These are phyloP conservation scores for Penicillium crustosum DNA, from an alignment of 2,329 filamentous ascomycete genomes.

Conservation along the genomic window DNA sequence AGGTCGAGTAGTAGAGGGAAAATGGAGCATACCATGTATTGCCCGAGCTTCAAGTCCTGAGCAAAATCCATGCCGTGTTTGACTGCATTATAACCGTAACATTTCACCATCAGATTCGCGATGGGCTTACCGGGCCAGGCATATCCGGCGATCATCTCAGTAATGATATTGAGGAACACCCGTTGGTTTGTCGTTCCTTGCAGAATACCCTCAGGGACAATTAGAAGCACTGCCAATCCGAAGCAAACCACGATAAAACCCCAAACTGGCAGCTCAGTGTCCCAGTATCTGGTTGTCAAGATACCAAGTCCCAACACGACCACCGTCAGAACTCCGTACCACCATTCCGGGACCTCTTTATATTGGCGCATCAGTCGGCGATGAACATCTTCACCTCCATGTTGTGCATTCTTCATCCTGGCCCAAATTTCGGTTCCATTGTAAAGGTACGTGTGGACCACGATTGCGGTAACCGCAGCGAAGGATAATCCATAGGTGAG, in stretches of 20 bases:
- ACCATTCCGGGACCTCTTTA: conserved; percentile 63
- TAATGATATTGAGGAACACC: conserved; percentile 36
- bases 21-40: conserved; percentile 29
- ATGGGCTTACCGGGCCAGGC: conserved; percentile 37
- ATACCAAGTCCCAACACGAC: conserved; percentile 38
- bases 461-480: conserved; percentile 36
- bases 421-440: conserved; percentile 38
- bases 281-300: conserved; percentile 32
- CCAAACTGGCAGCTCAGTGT: conserved; percentile 42
- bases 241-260: conserved; percentile 41
- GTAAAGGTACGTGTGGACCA: conserved; percentile 37
- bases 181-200: conserved; percentile 33
- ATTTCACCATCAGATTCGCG: conserved; percentile 39
- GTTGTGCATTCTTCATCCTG: conserved; percentile 32
- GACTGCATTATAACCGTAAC: conserved; percentile 36
- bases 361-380: conserved; percentile 66
- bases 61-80: conserved; percentile 37
- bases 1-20: neutral
- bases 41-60: conserved; percentile 34
- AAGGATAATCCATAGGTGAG: conserved; percentile 41
- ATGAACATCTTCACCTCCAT: conserved; percentile 58
- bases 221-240: conserved; percentile 40
- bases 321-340: conserved; percentile 49
- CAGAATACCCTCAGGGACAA: conserved; percentile 44
- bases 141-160: conserved; percentile 36